Base-by-base conservation (phyloP, 2,329 filamentous ascomycete species). In the Davidsoniella virescens region DNA sequence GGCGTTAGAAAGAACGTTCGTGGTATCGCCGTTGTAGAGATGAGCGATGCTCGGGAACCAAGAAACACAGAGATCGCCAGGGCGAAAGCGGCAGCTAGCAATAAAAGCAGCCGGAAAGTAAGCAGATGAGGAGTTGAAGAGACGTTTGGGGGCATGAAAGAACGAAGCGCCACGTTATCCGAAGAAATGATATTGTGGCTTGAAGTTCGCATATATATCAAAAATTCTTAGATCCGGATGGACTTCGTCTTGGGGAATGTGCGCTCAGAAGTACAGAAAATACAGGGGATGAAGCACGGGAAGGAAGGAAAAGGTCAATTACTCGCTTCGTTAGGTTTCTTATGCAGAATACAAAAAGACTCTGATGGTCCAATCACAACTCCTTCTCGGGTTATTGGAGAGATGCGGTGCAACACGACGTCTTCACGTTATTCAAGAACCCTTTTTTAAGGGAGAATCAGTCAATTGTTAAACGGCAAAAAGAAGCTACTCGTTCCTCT, bases 21-120 rank as follows among this genome's bases (percentile, higher is more conserved):
- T 12, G 26, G 10, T 29, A 29, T 9, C 26, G 26, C 26, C 26
- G 26, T 29, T 8, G 26, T 12, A 29, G 26, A 29, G 26, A 29
- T 17, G 9, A 37, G 18, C 17, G 49, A 47, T 25, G 26, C 29
- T 33, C 25, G 40, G 25, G 17, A 37, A 16, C 36, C 41, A 40
- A 36, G 1, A 38, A 49, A n/a, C 20, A 52, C 36, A 9, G 51
- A 48, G 41, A 45, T 12, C 14, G 46, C 36, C 23, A 49, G 17
- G 38, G 45, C 9, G 8, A 39, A 29, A 17, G 44, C 36, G 5
- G 42, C 6, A 12, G 26, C 16, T 33, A 45, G 25, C 45, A 49
- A 29, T 18, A 17, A 18, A 20, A 38, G 6, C 26, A 45, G 36
- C 16, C 5, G 33, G 33, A 43, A 23, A 25, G 39, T 29, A 44